phyloP scores from a whole-genome alignment of 1,139 yeast genomes.

The Wickerhamiella infanticola region DNA sequence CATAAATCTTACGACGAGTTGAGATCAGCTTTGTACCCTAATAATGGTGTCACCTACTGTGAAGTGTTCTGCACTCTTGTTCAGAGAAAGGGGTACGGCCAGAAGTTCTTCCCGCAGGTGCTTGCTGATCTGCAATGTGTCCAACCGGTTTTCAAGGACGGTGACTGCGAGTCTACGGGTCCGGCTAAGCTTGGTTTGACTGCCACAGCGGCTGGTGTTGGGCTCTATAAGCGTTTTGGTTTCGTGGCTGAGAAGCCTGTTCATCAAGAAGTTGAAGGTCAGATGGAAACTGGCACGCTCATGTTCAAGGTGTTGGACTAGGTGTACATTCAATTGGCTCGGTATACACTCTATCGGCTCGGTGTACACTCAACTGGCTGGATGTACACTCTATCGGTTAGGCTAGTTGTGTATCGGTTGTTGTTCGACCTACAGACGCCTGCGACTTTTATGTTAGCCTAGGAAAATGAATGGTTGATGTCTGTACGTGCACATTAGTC shows the following conservation, averaged over 20 bases:
- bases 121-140: background rate
- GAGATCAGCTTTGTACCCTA: background rate
- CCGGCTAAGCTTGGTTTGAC: background rate
- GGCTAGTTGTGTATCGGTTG: too few relatives aligned
- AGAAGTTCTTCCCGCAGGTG: background rate
- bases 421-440: too few relatives aligned
- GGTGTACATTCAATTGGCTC: too few relatives aligned
- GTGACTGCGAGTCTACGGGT: background rate
- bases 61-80: background rate
- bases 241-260: background rate
- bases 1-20: background rate
- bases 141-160: background rate
- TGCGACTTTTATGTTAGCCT: too few relatives aligned
- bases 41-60: background rate
- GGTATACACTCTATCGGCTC: too few relatives aligned
- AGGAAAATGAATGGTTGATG: too few relatives aligned
- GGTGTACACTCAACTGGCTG: too few relatives aligned
- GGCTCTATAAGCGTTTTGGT: background rate
- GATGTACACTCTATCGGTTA: too few relatives aligned
- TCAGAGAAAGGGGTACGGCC: slow-evolving; percentile 1
- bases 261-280: background rate
- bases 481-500: too few relatives aligned
- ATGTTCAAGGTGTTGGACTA: background rate
- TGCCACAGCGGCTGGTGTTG: background rate
- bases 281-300: background rate